Evolutionary conservation across 805 yeast genomes (phyloP).

Genomic region (Myxozyma neotropica): DNA sequence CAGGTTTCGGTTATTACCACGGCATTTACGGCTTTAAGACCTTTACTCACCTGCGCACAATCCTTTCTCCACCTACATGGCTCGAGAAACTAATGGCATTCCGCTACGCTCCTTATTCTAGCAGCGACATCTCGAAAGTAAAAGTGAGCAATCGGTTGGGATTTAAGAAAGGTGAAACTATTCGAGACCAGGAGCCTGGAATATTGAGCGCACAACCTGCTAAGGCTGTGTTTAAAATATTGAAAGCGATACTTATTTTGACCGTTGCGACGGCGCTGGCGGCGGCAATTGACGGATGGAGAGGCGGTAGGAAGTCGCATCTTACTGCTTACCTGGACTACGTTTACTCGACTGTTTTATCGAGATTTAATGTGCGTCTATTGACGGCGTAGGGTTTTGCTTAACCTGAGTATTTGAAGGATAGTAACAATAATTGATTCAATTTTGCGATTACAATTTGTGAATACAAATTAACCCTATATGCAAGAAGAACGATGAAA

Average conservation of each 20-base stretch:
- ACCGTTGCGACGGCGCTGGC: neutral
- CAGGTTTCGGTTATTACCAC: constrained; percentile 77
- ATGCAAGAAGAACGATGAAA: too few species aligned
- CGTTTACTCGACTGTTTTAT: neutral
- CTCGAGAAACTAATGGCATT: neutral
- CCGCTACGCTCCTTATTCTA: constrained; percentile 3
- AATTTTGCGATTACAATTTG: too few species aligned
- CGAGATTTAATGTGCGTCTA: neutral
- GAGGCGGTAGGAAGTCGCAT: neutral
- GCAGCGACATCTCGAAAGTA: neutral
- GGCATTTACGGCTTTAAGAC: constrained; percentile 44
- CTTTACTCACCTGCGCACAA: neutral
- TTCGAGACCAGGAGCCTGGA: neutral
- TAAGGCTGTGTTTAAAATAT: neutral
- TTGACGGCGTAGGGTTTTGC: neutral
- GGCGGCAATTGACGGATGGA: neutral
- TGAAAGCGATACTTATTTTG: neutral
- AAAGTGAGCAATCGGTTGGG: neutral
- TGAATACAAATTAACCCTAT: too few species aligned
- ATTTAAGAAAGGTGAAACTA: constrained; percentile 4
- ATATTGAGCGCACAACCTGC: neutral
- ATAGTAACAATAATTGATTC: too few species aligned
- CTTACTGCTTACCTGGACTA: neutral
- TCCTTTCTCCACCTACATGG: constrained; percentile 5
- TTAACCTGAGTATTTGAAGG: too few species aligned